Evolutionary conservation across 2,329 filamentous ascomycete species (phyloP).

Genomic region (Metarhizium brunneum): DNA sequence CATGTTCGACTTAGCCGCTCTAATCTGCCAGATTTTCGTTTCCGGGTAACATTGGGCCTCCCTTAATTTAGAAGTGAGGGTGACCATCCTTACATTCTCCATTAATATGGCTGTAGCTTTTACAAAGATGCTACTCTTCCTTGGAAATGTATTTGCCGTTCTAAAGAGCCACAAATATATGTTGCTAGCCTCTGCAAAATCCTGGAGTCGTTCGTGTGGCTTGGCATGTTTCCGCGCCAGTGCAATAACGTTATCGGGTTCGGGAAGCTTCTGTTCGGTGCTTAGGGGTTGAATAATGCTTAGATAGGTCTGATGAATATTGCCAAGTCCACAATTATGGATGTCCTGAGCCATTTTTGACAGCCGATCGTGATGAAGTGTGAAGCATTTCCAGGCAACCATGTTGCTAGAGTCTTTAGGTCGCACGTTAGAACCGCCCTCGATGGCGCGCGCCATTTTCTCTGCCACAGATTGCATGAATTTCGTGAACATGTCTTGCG

Average conservation of each 20-base stretch:
- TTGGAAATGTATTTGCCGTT: neutral
- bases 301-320: neutral
- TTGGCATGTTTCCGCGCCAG: neutral
- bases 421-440: neutral
- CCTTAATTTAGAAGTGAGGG: neutral
- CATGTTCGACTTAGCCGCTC: too few relatives aligned
- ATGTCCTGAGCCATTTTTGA: neutral
- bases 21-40: neutral
- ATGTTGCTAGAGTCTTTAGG: neutral
- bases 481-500: constrained; percentile 18
- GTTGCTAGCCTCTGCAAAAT: neutral
- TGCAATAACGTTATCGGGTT: neutral
- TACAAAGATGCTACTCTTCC: too few relatives aligned
- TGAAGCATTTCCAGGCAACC: neutral
- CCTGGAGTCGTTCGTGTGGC: neutral
- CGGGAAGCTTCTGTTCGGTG: neutral
- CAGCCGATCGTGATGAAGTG: neutral
- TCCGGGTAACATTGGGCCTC: neutral
- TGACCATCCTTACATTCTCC: neutral
- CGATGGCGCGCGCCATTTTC: constrained; percentile 1
- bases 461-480: constrained; percentile 20
- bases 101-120: neutral
- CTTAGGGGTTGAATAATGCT: neutral
- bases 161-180: neutral
- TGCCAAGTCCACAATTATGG: neutral